Conservation (phyloP, 768 basidiomycete genomes). For the Mycena floridula region DNA sequence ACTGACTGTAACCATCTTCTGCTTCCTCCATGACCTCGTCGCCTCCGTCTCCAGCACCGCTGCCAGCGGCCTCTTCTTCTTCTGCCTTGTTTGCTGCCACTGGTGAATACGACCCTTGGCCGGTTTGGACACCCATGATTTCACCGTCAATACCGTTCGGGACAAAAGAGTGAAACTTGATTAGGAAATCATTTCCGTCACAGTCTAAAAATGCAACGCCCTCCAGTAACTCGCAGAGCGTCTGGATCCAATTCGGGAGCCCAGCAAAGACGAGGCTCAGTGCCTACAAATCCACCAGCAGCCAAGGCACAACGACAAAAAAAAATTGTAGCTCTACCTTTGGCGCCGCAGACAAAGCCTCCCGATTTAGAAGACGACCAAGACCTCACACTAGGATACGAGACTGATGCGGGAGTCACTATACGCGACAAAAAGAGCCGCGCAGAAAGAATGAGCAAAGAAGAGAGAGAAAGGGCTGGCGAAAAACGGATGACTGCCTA, state of each 20-base stretch:
- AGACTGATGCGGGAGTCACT: slow-evolving; percentile 48
- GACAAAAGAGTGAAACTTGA: no score
- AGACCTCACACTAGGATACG: slow-evolving; percentile 52
- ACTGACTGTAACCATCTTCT: slow-evolving; percentile 77
- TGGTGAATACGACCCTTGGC: slow-evolving; percentile 30
- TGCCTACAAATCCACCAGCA: background rate
- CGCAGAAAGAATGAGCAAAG: slow-evolving; percentile 86
- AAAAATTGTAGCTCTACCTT: slow-evolving; percentile 85
- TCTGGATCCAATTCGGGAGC: slow-evolving; percentile 6
- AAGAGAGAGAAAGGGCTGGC: slow-evolving; percentile 75
- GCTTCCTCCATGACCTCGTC: slow-evolving; percentile 83
- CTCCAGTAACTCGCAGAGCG: slow-evolving; percentile 19
- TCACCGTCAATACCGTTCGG: no score
- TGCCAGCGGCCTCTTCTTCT: slow-evolving; percentile 62
- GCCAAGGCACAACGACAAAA: slow-evolving; percentile 76
- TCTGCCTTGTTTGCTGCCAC: slow-evolving; percentile 52
- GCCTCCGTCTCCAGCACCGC: slow-evolving; percentile 46
- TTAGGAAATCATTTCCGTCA: no score
- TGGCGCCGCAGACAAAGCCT: slow-evolving; percentile 83
- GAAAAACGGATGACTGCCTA: slow-evolving; percentile 85
- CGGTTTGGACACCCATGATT: no score
- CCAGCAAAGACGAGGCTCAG: no score
- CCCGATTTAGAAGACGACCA: slow-evolving; percentile 40
- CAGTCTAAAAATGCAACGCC: no score
- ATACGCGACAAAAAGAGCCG: slow-evolving; percentile 76